phyloP scores from a whole-genome alignment of 108 stramenopile genomes.

The Discostella pseudostelligera region DNA sequence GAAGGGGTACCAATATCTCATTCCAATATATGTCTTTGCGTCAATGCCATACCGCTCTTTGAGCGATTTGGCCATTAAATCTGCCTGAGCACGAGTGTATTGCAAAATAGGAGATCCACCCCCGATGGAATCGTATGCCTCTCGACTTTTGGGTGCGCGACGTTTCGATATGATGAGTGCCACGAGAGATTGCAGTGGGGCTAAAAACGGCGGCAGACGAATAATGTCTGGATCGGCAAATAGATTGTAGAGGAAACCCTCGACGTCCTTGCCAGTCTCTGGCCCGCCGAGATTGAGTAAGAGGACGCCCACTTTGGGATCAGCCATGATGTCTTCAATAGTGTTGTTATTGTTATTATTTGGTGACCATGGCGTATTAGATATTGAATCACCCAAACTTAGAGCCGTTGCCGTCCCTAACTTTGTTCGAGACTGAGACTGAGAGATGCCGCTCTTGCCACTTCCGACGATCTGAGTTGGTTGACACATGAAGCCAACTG shows the following conservation, averaged over 20 bases:
- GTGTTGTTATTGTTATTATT: no score
- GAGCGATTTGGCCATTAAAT: constrained; percentile 60
- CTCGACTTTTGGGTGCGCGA: constrained; percentile 91
- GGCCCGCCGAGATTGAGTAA: constrained; percentile 96
- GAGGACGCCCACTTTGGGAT: constrained; percentile 83
- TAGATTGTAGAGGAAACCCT: constrained; percentile 95
- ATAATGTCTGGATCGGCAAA: constrained; percentile 99
- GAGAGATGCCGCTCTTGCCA: neutral
- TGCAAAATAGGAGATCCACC: constrained; percentile 95
- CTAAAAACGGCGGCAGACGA: constrained; percentile 78
- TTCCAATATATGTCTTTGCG: constrained; percentile 93
- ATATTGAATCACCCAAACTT: constrained; percentile 14
- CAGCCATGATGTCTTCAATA: constrained; percentile 3
- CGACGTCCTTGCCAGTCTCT: constrained; percentile 87
- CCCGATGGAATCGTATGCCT: constrained; percentile 94
- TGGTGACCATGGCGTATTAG: neutral
- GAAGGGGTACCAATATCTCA: constrained; percentile 99
- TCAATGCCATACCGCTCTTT: constrained; percentile 56
- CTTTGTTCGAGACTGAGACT: constrained; percentile 2
- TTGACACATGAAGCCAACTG: neutral
- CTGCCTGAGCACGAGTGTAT: constrained; percentile 88
- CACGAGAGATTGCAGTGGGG: constrained; percentile 79
- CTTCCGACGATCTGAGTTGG: neutral
- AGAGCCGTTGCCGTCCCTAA: constrained; percentile 31
- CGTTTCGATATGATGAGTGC: constrained; percentile 86